Percentiles rank a stretch among this genome's conserved stretches.
phyloP scores from a whole-genome alignment of 1,284 basidiomycete species.

The Erythrobasidium hasegawianum region DNA sequence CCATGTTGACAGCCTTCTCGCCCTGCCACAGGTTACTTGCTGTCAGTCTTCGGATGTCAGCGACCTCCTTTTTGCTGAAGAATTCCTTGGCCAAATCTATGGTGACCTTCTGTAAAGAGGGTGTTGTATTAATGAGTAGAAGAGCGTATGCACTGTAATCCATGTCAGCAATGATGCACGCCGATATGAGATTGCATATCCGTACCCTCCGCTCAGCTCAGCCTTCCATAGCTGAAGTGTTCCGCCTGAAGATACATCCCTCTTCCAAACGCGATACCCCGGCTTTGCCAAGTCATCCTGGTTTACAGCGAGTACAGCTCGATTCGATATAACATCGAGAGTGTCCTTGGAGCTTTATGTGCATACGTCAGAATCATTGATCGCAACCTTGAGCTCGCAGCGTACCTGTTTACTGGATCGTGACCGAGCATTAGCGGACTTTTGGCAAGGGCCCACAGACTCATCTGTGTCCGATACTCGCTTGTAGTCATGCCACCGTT shows the following conservation, averaged over 20 bases:
- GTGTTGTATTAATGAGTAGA: constrained; percentile 8
- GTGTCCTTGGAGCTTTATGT: constrained; percentile 10
- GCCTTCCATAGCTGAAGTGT: constrained; percentile 36
- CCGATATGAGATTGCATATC: background rate
- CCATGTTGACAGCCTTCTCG: too few species aligned
- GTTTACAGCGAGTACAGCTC: constrained; percentile 43
- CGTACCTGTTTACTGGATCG: constrained; percentile 42
- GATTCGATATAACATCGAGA: constrained; percentile 43
- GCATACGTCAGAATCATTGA: too few species aligned
- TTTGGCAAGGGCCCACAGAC: constrained; percentile 46
- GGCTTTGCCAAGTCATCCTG: constrained; percentile 43
- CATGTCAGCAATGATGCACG: background rate
- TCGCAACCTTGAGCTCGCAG: too few species aligned
- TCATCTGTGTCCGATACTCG: constrained; percentile 45
- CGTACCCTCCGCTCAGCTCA: constrained; percentile 12
- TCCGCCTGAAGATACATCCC: constrained; percentile 15
- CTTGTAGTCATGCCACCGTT: constrained; percentile 41
- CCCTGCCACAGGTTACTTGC: too few species aligned
- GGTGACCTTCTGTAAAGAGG: background rate
- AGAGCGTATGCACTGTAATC: constrained; percentile 1
- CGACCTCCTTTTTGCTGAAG: background rate
- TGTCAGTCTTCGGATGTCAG: too few species aligned
- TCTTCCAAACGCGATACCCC: constrained; percentile 41
- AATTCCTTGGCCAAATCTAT: background rate
- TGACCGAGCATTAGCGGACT: constrained; percentile 47